phyloP scores from a whole-genome alignment of 345 rosid species.

The Syzygium jambos region DNA sequence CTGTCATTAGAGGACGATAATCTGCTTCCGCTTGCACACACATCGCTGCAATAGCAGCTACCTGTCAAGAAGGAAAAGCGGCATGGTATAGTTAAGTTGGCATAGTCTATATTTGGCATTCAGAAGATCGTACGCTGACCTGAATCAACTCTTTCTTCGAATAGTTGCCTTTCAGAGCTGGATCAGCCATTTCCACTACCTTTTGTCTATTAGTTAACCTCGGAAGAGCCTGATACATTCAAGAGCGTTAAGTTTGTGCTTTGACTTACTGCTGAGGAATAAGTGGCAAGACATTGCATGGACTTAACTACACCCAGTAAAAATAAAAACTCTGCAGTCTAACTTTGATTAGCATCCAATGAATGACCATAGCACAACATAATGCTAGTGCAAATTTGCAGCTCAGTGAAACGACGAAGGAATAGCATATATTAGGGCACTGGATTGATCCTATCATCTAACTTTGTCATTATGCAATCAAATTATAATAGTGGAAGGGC shows the following conservation, averaged over 20 bases:
- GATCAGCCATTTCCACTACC: slow-evolving; percentile 74
- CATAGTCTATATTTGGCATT: not conserved
- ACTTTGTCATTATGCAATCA: not conserved
- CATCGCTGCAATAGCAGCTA: slow-evolving; percentile 91
- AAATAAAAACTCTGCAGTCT: not conserved
- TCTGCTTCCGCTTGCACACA: slow-evolving; percentile 89
- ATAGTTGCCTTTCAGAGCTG: slow-evolving; percentile 49
- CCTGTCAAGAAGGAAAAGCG: slow-evolving; percentile 18
- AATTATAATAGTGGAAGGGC: not conserved
- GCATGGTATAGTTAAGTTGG: not conserved
- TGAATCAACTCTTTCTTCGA: slow-evolving; percentile 56
- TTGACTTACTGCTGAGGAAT: not conserved
- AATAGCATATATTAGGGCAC: not conserved
- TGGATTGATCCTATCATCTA: not conserved
- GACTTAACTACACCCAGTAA: not conserved
- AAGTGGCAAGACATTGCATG: not conserved
- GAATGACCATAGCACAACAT: not conserved
- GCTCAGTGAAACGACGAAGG: not conserved
- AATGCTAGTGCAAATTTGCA: not conserved
- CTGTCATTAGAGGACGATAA: slow-evolving; percentile 89
- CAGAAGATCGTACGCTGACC: not conserved
- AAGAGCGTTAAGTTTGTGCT: not conserved
- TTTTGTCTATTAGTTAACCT: slow-evolving; percentile 58
- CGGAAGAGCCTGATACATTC: slow-evolving; percentile 34
- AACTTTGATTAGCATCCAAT: not conserved